Evolutionary conservation across 495 filamentous ascomycete species (phyloP), one percentile per base, ranked within the genome.

Genomic region (Xylaria telfairii): DNA sequence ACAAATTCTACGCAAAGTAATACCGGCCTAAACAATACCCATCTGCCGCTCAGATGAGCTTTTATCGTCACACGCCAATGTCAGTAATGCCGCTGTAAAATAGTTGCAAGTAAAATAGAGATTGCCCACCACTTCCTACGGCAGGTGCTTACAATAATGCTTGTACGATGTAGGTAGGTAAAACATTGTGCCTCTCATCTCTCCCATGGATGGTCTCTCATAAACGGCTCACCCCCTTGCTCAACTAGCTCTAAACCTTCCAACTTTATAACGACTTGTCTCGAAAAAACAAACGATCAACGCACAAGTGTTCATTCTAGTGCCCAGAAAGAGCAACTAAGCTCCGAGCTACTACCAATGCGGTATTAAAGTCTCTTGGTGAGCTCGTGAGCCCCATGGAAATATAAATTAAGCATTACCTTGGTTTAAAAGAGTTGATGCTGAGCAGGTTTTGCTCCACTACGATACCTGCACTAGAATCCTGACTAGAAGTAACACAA

Each of bases 21-120:
- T 34, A 34, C 21, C 39, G 19, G 34, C 39, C 32, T 12, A 39
- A 60, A 21, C 39, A 21, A 60, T 51, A 8, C 21, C 47, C 21
- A 51, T 54, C 24, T 54, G 26, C 59, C 12, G 37, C 37, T 12
- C 59, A 41, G 24, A 60, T n/a, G 37, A 42, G 59, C 19, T 21
- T 42, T 59, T 61, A 26, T 42, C 42, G 37, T 61, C 37, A 15
- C 59, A 61, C 37, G 37, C n/a, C 39, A 46, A 63, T 26, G 26
- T 63, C 60, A 47, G 41, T 63, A 62, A 41, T 62, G 37, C 59
- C 42, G 21, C 59, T 44, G 21, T 62, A 17, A 42, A 21, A 17
- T 42, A 54, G 0, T 8, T 37, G 8, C 34, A 3, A 54, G 37
- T 62, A 15, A 24, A 42, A 46, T 19, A 63, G 24, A 32, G 12